Conservation (phyloP, 2,329 filamentous ascomycete genomes). For the Chaetomium sp. region DNA sequence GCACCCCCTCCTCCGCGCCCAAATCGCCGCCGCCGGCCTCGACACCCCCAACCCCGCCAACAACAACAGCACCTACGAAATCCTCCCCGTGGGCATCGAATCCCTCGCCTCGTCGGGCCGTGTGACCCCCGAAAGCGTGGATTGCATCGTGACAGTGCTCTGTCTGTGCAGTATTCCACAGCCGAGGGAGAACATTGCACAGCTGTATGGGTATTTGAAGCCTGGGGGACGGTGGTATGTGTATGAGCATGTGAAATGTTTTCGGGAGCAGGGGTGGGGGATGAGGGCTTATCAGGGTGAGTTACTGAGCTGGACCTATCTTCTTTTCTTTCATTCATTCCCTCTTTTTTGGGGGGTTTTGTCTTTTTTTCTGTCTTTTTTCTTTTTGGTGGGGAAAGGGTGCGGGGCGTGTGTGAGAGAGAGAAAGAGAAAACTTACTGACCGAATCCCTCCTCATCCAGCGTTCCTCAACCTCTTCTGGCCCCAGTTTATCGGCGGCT, state of each 20-base stretch:
- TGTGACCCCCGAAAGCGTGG: conserved; percentile 46
- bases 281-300: conserved; percentile 47
- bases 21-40: conserved; percentile 46
- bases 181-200: conserved; percentile 47
- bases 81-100: conserved; percentile 58
- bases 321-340: not conserved
- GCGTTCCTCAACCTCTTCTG: conserved; percentile 47
- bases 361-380: not conserved
- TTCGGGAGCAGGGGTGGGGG: conserved; percentile 29
- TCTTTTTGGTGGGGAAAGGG: not conserved
- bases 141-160: conserved; percentile 54
- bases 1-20: conserved; percentile 40
- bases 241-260: conserved; percentile 52
- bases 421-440: not conserved
- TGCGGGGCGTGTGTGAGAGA: no score
- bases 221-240: conserved; percentile 57
- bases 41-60: conserved; percentile 40
- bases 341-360: not conserved
- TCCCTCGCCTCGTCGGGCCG: conserved; percentile 40
- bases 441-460: conserved; percentile 21
- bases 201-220: conserved; percentile 52
- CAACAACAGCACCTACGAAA: conserved; percentile 42
- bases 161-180: conserved; percentile 60
- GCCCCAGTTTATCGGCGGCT: conserved; percentile 47
- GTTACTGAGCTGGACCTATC: conserved; percentile 22